Evolutionary conservation across 73 alveolate species (phyloP), one percentile per base, ranked within the genome.

Genomic region (Paramecium octaurelia): DNA sequence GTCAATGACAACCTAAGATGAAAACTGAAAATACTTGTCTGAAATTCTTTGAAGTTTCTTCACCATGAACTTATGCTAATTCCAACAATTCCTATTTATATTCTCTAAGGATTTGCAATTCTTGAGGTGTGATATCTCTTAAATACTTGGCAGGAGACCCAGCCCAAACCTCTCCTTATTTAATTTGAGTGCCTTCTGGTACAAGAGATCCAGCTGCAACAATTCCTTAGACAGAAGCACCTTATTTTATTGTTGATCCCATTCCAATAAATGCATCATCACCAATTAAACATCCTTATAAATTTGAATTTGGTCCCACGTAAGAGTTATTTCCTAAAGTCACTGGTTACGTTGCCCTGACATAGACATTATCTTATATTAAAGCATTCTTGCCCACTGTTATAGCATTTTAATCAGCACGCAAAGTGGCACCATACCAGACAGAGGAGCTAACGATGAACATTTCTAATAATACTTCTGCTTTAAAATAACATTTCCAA

Each of bases 201-300:
- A 95, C 95, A 29, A 85, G 87, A 29, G 98, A 94, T n/a, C 98
- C 98, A 34, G 98, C 98, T 40, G 98, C 98, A 8, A 95, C 96
- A 21, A 95, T 95, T 11, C 96, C 95, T 64, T 91, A 80, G n/a
- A 93, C 86, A 42, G 92, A 95, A 36, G 93, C 93, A 20, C 98
- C 98, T 35, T 80, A 86, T 14, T 70, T 40, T 21, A 95, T 73
- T 20, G 97, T 92, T 16, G 97, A 93, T 58, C 98, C 98, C 98
- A 95, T 95, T 29, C 97, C 98, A 57, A 95, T 93, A 64, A 94
- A 95, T 16, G 95, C 54, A 93, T 76, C 93, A 50, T 86, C 93
- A n/a, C 95, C 96, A 21, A 95, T 58, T 57, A 48, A 86, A 86
- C 97, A 95, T 16, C 94, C 95, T 24, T 95, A 95, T 23, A 95